These are phyloP conservation scores for Inosperma sp. DNA, from an alignment of 768 basidiomycete genomes.

Conservation along the genomic window DNA sequence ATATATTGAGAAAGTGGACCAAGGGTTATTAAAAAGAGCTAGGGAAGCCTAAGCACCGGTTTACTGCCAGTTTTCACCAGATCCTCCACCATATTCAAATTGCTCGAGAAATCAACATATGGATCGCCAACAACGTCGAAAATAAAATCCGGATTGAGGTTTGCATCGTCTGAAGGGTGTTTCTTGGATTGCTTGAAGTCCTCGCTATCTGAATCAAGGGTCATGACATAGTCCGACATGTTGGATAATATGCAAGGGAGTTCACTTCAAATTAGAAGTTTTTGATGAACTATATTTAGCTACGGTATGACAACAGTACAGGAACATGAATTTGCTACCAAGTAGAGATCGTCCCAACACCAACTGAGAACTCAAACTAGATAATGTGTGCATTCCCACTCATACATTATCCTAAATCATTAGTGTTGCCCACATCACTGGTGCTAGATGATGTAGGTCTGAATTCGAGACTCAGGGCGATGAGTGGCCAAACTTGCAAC, in stretches of 20 bases:
- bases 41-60: too few relatives aligned
- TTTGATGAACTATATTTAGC: too few relatives aligned
- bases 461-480: conserved; percentile 59
- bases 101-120: conserved; percentile 51
- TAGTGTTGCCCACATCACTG: conserved; percentile 14
- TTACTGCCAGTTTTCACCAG: conserved; percentile 58
- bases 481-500: conserved; percentile 59
- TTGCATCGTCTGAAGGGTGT: conserved; percentile 45
- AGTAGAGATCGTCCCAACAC: too few relatives aligned
- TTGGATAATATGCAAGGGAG: conserved; percentile 9
- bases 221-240: conserved; percentile 72
- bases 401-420: conserved; percentile 2
- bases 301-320: too few relatives aligned
- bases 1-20: conserved; percentile 8
- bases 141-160: conserved; percentile 74
- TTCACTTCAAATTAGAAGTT: too few relatives aligned
- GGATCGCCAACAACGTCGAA: conserved; percentile 78
- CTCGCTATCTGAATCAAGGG: conserved; percentile 77
- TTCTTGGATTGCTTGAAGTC: conserved; percentile 30
- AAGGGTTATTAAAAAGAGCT: too few relatives aligned
- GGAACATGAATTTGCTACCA: too few relatives aligned
- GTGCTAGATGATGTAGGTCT: conserved; percentile 33
- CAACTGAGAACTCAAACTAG: too few relatives aligned
- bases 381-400: too few relatives aligned
- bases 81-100: conserved; percentile 42